These are phyloP conservation scores for Trichoderma hamatum DNA, from an alignment of 2,329 filamentous ascomycete species.

Conservation along the genomic window DNA sequence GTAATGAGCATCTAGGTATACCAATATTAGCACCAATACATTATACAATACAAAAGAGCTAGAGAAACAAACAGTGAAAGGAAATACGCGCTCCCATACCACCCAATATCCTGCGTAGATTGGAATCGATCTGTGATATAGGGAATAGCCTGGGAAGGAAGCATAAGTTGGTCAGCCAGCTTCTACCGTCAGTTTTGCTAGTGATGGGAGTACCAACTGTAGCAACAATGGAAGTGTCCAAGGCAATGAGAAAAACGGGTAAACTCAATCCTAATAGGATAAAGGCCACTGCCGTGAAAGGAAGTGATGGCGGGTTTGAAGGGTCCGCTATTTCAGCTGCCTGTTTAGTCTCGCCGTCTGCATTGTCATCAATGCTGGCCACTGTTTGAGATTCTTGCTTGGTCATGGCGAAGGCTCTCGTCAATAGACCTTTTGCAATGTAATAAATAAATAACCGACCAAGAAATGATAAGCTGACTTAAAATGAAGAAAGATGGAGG, in stretches of 20 bases:
- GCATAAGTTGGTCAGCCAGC: not conserved
- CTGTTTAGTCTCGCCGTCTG: not conserved
- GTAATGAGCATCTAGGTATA: not conserved
- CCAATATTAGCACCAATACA: not conserved
- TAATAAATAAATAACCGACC: not conserved
- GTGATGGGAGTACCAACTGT: not conserved
- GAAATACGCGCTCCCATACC: not conserved
- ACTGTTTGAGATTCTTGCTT: not conserved
- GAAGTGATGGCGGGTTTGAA: not conserved
- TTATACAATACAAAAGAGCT: accelerated
- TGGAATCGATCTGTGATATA: not conserved
- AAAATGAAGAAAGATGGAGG: not conserved
- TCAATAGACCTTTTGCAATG: not conserved
- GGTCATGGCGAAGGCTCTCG: not conserved
- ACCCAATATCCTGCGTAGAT: not conserved
- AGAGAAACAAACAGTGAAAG: not conserved
- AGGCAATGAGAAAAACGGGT: not conserved
- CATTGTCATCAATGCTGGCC: not conserved
- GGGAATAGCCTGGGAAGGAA: not conserved
- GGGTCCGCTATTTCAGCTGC: not conserved
- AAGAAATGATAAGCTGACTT: not conserved
- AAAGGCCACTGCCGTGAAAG: not conserved
- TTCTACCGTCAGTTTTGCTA: not conserved
- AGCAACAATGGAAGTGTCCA: not conserved
- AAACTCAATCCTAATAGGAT: not conserved